Base-by-base conservation (phyloP, 2,329 filamentous ascomycete species). In the Colletotrichum tabaci region DNA sequence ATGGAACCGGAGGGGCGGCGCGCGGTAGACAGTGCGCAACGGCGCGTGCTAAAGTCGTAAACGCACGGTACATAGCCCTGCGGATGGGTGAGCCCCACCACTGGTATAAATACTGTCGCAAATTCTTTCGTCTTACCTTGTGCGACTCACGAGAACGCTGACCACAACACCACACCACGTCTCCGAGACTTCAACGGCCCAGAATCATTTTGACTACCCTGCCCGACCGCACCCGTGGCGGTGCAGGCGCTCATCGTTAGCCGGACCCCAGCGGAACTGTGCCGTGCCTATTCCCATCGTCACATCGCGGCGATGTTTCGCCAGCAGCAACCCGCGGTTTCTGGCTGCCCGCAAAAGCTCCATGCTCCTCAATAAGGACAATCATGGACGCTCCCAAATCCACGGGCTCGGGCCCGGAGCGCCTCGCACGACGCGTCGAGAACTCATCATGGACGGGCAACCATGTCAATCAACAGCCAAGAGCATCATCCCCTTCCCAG, bases 1-100 rank as follows among this genome's bases (percentile, higher is more conserved):
- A 74, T 73, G 66, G 65, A 38, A 42, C 13, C n/a, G 12, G 53
- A 61, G 23, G 15, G 42, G 16, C 18, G 38, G 49, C 47, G 16
- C 46, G 13, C n/a, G 26, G 15, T 3, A 16, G 21, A 73, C 71
- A 65, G 71, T 68, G 63, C 50, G 8, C 0, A 3, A 1, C 1
- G 6, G 1, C 2, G 21, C 4, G 64, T 71, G 23, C 18, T 8
- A 3, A 2, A 0, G 7, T 1, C 2, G 5, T 2, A 8, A 1
- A 26, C 13, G 23, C 49, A 71, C 56, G 0, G 63, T 67, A 21
- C 4, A 1, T 0, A n/a, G 63, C 67, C 63, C 67, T 64, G 64
- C 64, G 38, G 23, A n/a, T 6, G 10, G 30, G 38, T 2, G 21
- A 21, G 23, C 42, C 47, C n/a, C 15, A 10, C 35, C 35, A 56